Conservation (phyloP, 768 basidiomycete species). For the Pisolithus marmoratus region DNA sequence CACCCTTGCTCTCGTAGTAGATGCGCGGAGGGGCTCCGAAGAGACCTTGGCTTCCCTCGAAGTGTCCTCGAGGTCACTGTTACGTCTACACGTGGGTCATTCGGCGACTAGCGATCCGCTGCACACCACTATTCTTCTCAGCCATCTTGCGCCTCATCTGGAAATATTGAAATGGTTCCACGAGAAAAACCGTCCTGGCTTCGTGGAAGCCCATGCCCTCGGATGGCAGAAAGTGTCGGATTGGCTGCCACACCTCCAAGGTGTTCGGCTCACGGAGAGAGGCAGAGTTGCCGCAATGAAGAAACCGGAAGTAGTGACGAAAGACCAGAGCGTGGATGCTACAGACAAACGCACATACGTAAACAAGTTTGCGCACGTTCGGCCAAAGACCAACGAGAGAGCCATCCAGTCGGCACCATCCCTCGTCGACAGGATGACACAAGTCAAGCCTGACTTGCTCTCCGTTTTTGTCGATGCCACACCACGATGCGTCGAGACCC, state of each 20-base stretch:
- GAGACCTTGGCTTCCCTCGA: slow-evolving; percentile 41
- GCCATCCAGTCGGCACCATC: slow-evolving; percentile 34
- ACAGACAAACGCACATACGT: slow-evolving; percentile 35
- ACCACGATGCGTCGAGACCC: slow-evolving; percentile 39
- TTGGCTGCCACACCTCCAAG: slow-evolving; percentile 67
- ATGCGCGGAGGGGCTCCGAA: slow-evolving; percentile 44
- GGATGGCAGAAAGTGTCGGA: slow-evolving; percentile 68
- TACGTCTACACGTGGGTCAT: slow-evolving; percentile 71
- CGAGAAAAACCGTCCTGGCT: slow-evolving; percentile 69
- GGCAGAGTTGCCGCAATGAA: slow-evolving; percentile 30
- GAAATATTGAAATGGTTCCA: slow-evolving; percentile 73
- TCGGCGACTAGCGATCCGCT: slow-evolving; percentile 69
- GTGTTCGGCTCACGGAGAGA: slow-evolving; percentile 57
- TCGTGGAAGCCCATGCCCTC: slow-evolving; percentile 58
- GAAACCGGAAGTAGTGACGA: slow-evolving; percentile 13
- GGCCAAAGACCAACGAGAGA: slow-evolving; percentile 30
- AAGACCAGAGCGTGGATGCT: slow-evolving; percentile 49
- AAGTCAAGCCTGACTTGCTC: slow-evolving; percentile 32
- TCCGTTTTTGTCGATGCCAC: slow-evolving; percentile 49
- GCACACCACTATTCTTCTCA: slow-evolving; percentile 63
- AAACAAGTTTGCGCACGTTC: slow-evolving; percentile 38
- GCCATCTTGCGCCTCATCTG: slow-evolving; percentile 69
- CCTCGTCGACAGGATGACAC: slow-evolving; percentile 33
- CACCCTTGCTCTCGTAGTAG: slow-evolving; percentile 59
- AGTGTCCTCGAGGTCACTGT: slow-evolving; percentile 58